These are phyloP conservation scores for Drechslerella coelobrocha DNA, from an alignment of 2,329 filamentous ascomycete genomes.

Conservation along the genomic window DNA sequence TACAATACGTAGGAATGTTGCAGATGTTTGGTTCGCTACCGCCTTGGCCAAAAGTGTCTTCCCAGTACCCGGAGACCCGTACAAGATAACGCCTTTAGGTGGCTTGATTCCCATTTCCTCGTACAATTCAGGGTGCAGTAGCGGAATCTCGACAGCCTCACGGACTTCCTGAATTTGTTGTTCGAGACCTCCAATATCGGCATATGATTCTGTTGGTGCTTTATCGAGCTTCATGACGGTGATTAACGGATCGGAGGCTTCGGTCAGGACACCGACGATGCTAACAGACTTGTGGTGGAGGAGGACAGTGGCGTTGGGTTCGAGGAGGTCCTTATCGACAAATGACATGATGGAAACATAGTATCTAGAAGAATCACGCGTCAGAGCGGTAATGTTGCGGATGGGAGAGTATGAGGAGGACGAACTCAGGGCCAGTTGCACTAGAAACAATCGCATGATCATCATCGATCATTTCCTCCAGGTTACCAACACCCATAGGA, in stretches of 20 bases:
- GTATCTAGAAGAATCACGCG: slow-evolving; percentile 53
- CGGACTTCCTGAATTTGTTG: slow-evolving; percentile 95
- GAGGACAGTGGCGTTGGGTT: slow-evolving; percentile 92
- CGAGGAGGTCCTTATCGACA: slow-evolving; percentile 96
- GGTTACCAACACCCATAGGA: slow-evolving; percentile 95
- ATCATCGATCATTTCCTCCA: slow-evolving; percentile 99
- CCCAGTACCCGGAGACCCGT: slow-evolving; percentile 94
- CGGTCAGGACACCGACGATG: slow-evolving; percentile 94
- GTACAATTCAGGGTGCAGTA: slow-evolving; percentile 95
- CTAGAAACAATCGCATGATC: slow-evolving; percentile 98
- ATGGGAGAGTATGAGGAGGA: background rate
- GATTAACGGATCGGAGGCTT: slow-evolving; percentile 92
- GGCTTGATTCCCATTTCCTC: slow-evolving; percentile 99
- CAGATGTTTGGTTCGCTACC: slow-evolving; percentile 97
- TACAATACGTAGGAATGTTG: slow-evolving; percentile 95
- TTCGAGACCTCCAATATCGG: slow-evolving; percentile 96
- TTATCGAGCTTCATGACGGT: slow-evolving; percentile 99
- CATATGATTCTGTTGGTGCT: slow-evolving; percentile 96
- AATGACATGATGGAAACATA: slow-evolving; percentile 99
- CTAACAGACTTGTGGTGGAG: slow-evolving; percentile 98
- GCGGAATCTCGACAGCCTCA: slow-evolving; percentile 92
- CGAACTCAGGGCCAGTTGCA: slow-evolving; percentile 92
- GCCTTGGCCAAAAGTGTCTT: slow-evolving; percentile 99
- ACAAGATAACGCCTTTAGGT: slow-evolving; percentile 98
- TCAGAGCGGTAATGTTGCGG: slow-evolving; percentile 1